Evolutionary conservation across 1,139 yeast species (phyloP).

Genomic region (Sugiyamaella pinicola): DNA sequence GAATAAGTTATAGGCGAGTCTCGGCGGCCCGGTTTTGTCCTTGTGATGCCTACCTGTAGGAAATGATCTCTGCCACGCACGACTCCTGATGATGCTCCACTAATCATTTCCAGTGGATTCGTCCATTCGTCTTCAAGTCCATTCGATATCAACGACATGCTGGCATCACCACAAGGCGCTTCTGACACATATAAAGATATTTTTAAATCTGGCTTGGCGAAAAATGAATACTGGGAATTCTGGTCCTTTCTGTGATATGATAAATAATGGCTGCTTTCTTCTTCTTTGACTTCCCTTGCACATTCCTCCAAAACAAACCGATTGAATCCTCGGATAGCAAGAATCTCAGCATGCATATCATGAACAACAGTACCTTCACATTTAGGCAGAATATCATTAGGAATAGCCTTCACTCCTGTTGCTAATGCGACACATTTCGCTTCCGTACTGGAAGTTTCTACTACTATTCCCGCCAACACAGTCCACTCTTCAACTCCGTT

Average conservation of each 20-base stretch:
- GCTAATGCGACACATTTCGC: constrained; percentile 52
- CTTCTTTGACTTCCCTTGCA: constrained; percentile 16
- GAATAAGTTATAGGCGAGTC: constrained; percentile 73
- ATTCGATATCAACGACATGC: constrained; percentile 51
- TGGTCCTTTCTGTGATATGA: not conserved
- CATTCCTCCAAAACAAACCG: constrained; percentile 46
- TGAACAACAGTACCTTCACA: constrained; percentile 65
- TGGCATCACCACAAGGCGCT: constrained; percentile 92
- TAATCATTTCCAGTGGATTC: constrained; percentile 25
- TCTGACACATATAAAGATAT: constrained; percentile 72
- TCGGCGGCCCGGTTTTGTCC: constrained; percentile 89
- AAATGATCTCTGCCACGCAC: constrained; percentile 71
- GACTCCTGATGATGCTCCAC: constrained; percentile 27
- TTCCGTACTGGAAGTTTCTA: constrained; percentile 45
- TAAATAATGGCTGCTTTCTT: constrained; percentile 13
- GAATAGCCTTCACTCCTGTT: constrained; percentile 82
- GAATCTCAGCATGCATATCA: constrained; percentile 87
- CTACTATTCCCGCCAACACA: constrained; percentile 69
- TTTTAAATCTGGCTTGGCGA: constrained; percentile 42
- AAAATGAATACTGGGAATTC: constrained; percentile 31
- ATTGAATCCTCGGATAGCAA: constrained; percentile 72
- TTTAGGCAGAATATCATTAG: constrained; percentile 49
- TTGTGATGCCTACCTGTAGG: constrained; percentile 58
- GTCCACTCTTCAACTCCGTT: constrained; percentile 82
- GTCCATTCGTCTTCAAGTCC: constrained; percentile 35